Evolutionary conservation across 2,329 filamentous ascomycete species (phyloP).

Genomic region (Trichoderma guizhouense): DNA sequence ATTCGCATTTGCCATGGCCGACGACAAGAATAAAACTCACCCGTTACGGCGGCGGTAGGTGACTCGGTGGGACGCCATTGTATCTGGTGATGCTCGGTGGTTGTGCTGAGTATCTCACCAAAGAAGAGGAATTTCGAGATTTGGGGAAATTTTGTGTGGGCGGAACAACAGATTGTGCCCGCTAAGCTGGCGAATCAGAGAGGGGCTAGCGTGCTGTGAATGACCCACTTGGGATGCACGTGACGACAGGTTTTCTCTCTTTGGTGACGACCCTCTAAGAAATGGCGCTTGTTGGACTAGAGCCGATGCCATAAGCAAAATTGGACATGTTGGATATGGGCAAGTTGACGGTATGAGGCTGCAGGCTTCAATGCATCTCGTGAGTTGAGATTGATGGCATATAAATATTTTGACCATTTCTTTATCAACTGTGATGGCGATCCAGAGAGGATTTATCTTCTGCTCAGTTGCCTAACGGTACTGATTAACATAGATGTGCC

Average conservation of each 20-base stretch:
- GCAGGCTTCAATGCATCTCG: background rate
- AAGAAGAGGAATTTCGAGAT: conserved; percentile 40
- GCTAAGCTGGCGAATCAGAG: conserved; percentile 39
- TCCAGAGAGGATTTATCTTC: accelerated
- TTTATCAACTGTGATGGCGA: background rate
- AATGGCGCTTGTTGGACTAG: background rate
- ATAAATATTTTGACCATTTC: background rate
- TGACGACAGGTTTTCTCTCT: conserved; percentile 1
- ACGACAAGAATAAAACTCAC: conserved; percentile 54
- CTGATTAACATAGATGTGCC: background rate
- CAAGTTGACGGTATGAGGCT: background rate
- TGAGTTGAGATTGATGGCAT: background rate
- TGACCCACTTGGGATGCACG: conserved; percentile 11
- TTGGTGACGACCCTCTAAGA: background rate
- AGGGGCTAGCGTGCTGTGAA: background rate
- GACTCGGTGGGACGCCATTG: conserved; percentile 58
- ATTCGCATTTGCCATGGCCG: background rate
- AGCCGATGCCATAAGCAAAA: background rate
- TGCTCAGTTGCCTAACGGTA: background rate
- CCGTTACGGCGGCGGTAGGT: conserved; percentile 75
- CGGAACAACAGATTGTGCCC: conserved; percentile 35
- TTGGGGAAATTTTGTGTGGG: conserved; percentile 45
- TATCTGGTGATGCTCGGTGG: conserved; percentile 44
- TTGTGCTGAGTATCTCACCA: conserved; percentile 37
- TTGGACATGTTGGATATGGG: background rate